These are phyloP conservation scores for Suhomyces anneliseae DNA, from an alignment of 1,139 yeast species.

Conservation along the genomic window DNA sequence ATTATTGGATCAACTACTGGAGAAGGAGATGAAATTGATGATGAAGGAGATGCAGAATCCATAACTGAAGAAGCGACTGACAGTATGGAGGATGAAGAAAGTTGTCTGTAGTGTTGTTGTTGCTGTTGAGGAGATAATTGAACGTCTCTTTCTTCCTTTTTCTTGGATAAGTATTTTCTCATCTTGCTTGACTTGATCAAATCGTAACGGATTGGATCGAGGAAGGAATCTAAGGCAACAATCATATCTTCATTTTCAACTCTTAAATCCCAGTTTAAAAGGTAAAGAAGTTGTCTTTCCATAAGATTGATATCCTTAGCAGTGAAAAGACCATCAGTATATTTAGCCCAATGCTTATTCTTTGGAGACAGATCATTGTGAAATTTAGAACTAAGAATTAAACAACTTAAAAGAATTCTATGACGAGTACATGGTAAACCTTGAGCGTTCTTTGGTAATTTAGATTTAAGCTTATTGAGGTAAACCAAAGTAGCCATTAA, in stretches of 20 bases:
- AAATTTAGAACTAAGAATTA: constrained; percentile 69
- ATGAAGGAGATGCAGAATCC: constrained; percentile 10
- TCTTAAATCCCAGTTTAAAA: constrained; percentile 69
- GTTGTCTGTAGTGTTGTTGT: constrained; percentile 29
- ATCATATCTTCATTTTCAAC: constrained; percentile 56
- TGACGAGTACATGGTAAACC: constrained; percentile 80
- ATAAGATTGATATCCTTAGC: constrained; percentile 71
- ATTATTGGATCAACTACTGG: constrained; percentile 38
- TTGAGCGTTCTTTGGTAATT: constrained; percentile 67
- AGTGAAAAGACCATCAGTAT: constrained; percentile 70
- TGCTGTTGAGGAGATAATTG: constrained; percentile 2
- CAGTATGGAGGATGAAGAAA: constrained; percentile 26
- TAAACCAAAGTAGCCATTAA: constrained; percentile 71
- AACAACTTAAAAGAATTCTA: constrained; percentile 70
- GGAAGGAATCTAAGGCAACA: constrained; percentile 47
- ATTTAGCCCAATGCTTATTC: constrained; percentile 74
- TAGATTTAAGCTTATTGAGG: constrained; percentile 57
- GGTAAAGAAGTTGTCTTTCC: constrained; percentile 72
- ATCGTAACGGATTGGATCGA: constrained; percentile 64
- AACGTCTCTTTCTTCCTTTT: constrained; percentile 3
- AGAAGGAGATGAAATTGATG: constrained; percentile 8
- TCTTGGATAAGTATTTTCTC: constrained; percentile 34
- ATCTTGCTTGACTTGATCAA: constrained; percentile 44
- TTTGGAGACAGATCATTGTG: constrained; percentile 79
- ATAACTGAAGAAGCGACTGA: constrained; percentile 20